A percentile compares a stretch with the other conserved stretches of the same genome.
Conservation (phyloP, 2,329 filamentous ascomycete species). For the Paraconiothyrium brasiliense region DNA sequence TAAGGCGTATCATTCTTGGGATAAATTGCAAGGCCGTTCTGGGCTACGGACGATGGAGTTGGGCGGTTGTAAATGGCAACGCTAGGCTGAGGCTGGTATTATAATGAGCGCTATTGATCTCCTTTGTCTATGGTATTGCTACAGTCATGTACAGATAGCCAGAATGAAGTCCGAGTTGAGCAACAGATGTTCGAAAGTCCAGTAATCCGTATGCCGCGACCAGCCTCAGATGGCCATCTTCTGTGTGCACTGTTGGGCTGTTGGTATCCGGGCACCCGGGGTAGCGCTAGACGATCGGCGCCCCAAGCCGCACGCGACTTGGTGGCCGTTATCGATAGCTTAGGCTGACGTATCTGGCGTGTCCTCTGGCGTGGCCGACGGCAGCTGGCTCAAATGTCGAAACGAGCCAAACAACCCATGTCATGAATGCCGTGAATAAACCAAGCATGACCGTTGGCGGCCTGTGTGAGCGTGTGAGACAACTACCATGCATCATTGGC, state of each 20-base stretch:
- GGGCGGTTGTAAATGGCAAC: slow-evolving; percentile 13
- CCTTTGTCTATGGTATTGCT: slow-evolving; percentile 13
- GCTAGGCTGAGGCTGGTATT: slow-evolving; percentile 36
- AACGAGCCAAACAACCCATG: neutral
- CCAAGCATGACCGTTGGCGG: slow-evolving; percentile 14
- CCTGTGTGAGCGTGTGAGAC: slow-evolving; percentile 24
- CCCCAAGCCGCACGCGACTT: neutral
- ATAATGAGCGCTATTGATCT: slow-evolving; percentile 13
- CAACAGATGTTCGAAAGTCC: neutral
- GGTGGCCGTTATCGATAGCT: slow-evolving; percentile 30
- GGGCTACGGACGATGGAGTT: slow-evolving; percentile 11
- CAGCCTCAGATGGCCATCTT: neutral
- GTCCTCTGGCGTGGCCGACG: slow-evolving; percentile 8
- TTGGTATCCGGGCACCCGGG: neutral
- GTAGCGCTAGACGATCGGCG: neutral
- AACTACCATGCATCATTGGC: slow-evolving; percentile 20
- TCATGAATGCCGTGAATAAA: neutral
- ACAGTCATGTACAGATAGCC: slow-evolving; percentile 22
- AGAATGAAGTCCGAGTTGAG: slow-evolving; percentile 11
- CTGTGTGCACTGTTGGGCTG: neutral
- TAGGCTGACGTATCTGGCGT: slow-evolving; percentile 22
- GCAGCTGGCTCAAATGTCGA: neutral
- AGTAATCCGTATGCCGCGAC: neutral
- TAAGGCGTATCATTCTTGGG: slow-evolving; percentile 45
- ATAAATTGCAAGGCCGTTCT: slow-evolving; percentile 8